These are phyloP conservation scores for Pholiota conissans DNA, from an alignment of 768 basidiomycete species.

Conservation along the genomic window DNA sequence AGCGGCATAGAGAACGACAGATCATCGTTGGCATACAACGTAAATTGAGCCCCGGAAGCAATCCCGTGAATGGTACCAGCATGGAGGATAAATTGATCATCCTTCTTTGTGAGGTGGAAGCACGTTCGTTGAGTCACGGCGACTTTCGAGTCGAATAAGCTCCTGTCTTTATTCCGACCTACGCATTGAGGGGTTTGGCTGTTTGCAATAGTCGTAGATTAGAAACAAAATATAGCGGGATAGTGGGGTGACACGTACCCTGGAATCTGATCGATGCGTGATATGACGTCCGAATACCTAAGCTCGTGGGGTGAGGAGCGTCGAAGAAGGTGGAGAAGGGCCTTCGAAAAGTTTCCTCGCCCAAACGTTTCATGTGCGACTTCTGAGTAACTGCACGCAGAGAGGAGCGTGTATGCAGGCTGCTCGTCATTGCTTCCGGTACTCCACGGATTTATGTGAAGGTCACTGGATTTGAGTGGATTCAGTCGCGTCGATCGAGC, in stretches of 20 bases:
- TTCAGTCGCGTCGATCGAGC: neutral
- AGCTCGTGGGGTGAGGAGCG: constrained; percentile 6
- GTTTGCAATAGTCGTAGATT: neutral
- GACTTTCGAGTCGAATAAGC: constrained; percentile 11
- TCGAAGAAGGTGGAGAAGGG: constrained; percentile 8
- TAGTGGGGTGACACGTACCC: too few relatives aligned
- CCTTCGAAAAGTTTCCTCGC: constrained; percentile 11
- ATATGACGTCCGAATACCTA: constrained; percentile 7
- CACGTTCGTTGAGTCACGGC: neutral
- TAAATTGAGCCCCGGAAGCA: constrained; percentile 10
- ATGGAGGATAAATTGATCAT: neutral
- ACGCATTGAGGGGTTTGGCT: constrained; percentile 18
- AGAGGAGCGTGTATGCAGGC: neutral
- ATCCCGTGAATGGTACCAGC: constrained; percentile 15
- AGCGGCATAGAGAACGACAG: neutral
- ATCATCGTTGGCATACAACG: neutral
- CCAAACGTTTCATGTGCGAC: constrained; percentile 3
- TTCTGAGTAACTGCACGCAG: constrained; percentile 12
- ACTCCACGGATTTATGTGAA: neutral
- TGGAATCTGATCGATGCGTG: constrained; percentile 12
- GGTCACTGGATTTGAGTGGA: neutral
- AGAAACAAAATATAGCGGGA: too few relatives aligned
- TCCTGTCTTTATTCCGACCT: constrained; percentile 6
- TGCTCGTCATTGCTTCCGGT: neutral
- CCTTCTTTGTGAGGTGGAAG: neutral